A percentile compares a stretch with the other conserved stretches of the same genome.
Conservation (phyloP, 2,329 filamentous ascomycete species). For the Fusarium sterilihyphosum region DNA sequence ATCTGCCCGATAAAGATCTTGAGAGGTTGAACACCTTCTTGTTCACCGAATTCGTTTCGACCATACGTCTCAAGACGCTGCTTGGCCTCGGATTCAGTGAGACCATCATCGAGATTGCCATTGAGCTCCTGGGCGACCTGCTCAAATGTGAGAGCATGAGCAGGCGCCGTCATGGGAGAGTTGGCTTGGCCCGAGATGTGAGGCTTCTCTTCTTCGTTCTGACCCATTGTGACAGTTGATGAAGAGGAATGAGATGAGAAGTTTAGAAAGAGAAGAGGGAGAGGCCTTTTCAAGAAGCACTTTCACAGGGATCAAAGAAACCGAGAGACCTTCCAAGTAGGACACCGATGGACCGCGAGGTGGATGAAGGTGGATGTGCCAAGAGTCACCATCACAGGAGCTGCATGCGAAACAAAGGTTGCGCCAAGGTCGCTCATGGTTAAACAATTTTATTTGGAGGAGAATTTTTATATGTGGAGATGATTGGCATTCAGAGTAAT, state of each 20-base stretch:
- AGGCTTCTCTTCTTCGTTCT: slow-evolving; percentile 16
- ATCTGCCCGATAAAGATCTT: slow-evolving; percentile 74
- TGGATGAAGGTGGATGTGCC: slow-evolving; percentile 14
- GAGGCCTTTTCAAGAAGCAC: neutral
- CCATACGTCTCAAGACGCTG: slow-evolving; percentile 66
- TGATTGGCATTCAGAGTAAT: neutral
- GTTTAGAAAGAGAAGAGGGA: neutral
- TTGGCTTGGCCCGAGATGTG: slow-evolving; percentile 41
- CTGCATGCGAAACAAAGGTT: neutral
- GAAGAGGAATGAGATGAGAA: neutral
- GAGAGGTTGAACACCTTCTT: slow-evolving; percentile 65
- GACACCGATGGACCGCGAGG: neutral
- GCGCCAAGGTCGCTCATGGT: neutral
- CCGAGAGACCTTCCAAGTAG: neutral
- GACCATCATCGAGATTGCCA: slow-evolving; percentile 19
- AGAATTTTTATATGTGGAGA: slow-evolving; percentile 17
- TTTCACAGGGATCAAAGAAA: neutral
- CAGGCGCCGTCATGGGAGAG: slow-evolving; percentile 37
- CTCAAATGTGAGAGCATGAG: slow-evolving; percentile 30
- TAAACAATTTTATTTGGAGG: slow-evolving; percentile 19
- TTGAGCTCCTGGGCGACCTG: slow-evolving; percentile 31
- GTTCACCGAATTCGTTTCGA: slow-evolving; percentile 70
- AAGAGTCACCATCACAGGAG: neutral
- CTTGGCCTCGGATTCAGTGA: slow-evolving; percentile 50
- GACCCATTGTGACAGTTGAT: slow-evolving; percentile 13